Base-by-base conservation (phyloP, 1,284 basidiomycete species). In the Thecaphora thlaspeos region DNA sequence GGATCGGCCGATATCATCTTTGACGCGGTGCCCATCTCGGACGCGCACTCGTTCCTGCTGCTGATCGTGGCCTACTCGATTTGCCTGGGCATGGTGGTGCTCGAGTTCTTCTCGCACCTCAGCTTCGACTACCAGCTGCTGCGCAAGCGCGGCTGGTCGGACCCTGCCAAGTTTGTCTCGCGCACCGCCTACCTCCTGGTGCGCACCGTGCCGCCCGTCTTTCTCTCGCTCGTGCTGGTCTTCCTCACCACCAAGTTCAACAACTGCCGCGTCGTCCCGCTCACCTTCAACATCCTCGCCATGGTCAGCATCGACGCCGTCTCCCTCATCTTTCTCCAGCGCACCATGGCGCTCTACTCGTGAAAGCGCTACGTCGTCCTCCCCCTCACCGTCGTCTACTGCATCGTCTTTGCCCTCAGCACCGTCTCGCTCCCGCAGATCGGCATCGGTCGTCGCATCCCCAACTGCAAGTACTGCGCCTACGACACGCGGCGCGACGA, bases 41-140 rank as follows among this genome's bases (percentile, higher is more conserved):
- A 34, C 1, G 61, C 40, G 40, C 56, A 48, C 34, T 44, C 53
- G 9, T 56, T 56, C 40, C 32, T 53, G 11, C 34, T 56, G 14
- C 42, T 56, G 15, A 46, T 60, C 38, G 50, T 64, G 47, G 17
- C 53, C 49, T 53, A 55, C 49, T 59, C 46, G 45, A 32, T 60
- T 21, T 55, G 54, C 40, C 52, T 62, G 11, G 63, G 63, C 32
- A 56, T 52, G 3, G 36, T 41, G 4, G 22, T 46, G 5, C 50
- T 61, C 46, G 63, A 67, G 24, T n/a, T 55, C 12, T 46, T 62
- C 47, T 47, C 51, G 24, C 51, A 61, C 47, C 34, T 67, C 22
- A 34, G 48, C 17, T 67, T 59, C 42, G 63, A 66, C 44, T 39
- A 59, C 40, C 28, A 45, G 2, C 59, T 66, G 15, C 34, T 66